Evolutionary conservation across 75 land plant genomes (phyloP), one percentile per base, ranked within the genome.

Genomic region (Pseudotsuga menziesii): DNA sequence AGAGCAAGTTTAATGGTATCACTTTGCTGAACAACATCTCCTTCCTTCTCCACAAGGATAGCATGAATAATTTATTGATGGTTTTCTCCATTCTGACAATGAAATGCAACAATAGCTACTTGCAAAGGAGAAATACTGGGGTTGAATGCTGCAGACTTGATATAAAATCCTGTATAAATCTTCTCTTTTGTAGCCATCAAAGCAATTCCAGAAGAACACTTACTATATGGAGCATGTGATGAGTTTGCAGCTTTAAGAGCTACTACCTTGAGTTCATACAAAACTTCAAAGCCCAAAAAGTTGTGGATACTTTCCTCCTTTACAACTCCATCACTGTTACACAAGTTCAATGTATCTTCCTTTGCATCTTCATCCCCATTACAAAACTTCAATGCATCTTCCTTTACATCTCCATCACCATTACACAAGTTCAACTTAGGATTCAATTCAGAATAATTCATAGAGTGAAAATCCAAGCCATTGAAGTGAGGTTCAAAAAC

Each of bases 71-170:
- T 88, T 63, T 79, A 85, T 54, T 85, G 86, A 78, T 89, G 89
- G 59, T 77, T 86, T 27, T 84, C 93, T 20, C 89, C 93, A 27
- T 88, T 93, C 22, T 77, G 85, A 11, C 83, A 88, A 7, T 91
- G 61, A 73, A 85, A 93, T 56, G 98, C 93, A 56, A 97, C 85
- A 32, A 97, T 57, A 12, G 95, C 95, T 71, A 95, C 98, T 86
- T 94, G 98, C n/a, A 90, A 83, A 58, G 99, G 95, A 19, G 89
- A 84, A 61, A 97, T 58, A 26, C 98, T 87, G 35, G 99, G 99
- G 64, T 97, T 97, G 80, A 86, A 91, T 17, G 99, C 99, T 17
- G 98, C 99, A 14, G 99, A 97, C 77, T 97, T 98, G 73, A 75
- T 76, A 78, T 97, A 97, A 2, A 82, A 82, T 14, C 99, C 99